Evolutionary conservation across 2,329 filamentous ascomycete species (phyloP), one percentile per base, ranked within the genome.

Genomic region (Penicillium psychrosexuale): DNA sequence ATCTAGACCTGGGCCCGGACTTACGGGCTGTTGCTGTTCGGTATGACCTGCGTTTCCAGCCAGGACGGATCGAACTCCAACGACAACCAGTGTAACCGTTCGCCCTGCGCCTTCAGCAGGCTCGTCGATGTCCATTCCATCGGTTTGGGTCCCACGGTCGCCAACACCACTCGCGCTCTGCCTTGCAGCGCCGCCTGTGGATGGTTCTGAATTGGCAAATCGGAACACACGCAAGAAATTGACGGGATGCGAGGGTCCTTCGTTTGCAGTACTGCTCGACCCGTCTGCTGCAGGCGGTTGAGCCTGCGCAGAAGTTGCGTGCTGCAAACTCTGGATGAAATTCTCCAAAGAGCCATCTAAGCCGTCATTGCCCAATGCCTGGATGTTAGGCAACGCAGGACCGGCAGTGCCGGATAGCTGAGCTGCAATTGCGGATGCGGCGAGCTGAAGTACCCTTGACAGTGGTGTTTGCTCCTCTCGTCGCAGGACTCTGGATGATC

Each of bases 221-320:
- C 85, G 77, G 69, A 88, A 88, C 71, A 88, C 86, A 53, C 85
- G 77, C 70, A 88, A 82, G 68, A 88, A 87, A 67, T 88, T 88
- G 56, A 88, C 75, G 4, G 85, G 83, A 11, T 81, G 77, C 8
- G 79, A 72, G 31, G 76, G 75, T 36, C 76, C 75, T 27, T 77
- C 76, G 28, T 69, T 62, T 27, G 54, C 65, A 43, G 74, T 61
- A 22, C 66, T 57, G 47, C 68, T 75, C 31, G 69, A 53, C 33
- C 68, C 63, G 42, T 74, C 74, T 33, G 66, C 38, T 27, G 64
- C 52, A 36, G 56, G 53, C 12, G 56, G 73, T 60, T 79, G 77
- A 37, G 82, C 68, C 60, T 84, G 77, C 1, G 81, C 77, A 36
- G 82, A 82, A n/a, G 84, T 80, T 28, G 82, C 83, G 60, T 84